Conservation (phyloP, 148 eudicot species). For the Camellia lanceoleosa region DNA sequence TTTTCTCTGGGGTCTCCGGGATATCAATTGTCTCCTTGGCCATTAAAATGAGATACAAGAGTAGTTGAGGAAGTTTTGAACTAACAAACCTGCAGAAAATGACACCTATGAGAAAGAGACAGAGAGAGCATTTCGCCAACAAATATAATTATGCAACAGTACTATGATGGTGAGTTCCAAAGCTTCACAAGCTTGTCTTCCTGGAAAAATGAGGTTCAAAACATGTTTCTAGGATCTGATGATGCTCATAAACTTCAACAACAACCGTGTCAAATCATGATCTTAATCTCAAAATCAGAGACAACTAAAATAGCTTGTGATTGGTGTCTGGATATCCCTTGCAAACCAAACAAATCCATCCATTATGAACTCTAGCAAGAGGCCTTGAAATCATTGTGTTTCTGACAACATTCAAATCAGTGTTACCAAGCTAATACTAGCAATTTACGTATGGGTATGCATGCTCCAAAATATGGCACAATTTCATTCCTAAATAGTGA, state of each 20-base stretch:
- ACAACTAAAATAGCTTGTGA: not conserved
- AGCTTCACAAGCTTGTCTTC: not conserved
- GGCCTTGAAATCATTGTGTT: too few species aligned
- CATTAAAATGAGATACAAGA: slow-evolving; percentile 1
- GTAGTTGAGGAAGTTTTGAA: not conserved
- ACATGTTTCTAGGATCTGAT: not conserved
- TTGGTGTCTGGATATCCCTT: not conserved
- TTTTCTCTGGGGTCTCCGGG: slow-evolving; percentile 19
- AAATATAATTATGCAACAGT: not conserved
- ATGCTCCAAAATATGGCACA: too few species aligned
- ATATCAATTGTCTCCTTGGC: slow-evolving; percentile 20
- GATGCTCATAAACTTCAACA: not conserved
- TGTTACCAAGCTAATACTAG: too few species aligned
- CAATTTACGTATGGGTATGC: too few species aligned
- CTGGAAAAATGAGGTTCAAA: not conserved
- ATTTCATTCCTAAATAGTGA: too few species aligned
- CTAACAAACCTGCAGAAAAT: slow-evolving; percentile 7
- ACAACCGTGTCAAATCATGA: not conserved
- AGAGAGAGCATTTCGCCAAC: slow-evolving; percentile 5
- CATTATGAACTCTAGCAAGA: not conserved
- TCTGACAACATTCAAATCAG: too few species aligned
- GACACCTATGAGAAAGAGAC: not conserved
- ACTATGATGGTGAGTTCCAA: not conserved
- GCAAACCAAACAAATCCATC: not conserved
- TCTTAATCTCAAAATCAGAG: not conserved